A percentile compares a stretch with the other conserved stretches of the same genome.
Evolutionary conservation across 2,329 filamentous ascomycete species (phyloP).

Genomic region (Diaporthe batatas): DNA sequence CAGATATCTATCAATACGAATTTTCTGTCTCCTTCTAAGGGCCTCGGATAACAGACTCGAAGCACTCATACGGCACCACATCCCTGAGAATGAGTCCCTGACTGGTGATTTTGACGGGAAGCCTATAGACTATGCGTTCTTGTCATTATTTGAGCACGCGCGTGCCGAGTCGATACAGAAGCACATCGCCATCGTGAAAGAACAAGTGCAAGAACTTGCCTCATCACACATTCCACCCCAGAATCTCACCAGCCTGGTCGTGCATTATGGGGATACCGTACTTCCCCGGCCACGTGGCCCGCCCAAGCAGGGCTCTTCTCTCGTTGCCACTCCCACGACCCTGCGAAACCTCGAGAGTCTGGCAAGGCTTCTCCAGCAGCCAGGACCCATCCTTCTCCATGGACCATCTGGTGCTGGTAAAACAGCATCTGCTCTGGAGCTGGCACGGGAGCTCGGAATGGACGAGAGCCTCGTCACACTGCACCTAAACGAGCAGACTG

Average conservation of each 20-base stretch:
- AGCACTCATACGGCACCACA: conserved; percentile 74
- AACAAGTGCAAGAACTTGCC: conserved; percentile 18
- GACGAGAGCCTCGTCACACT: conserved; percentile 89
- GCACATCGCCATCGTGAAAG: conserved; percentile 45
- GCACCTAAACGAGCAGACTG: conserved; percentile 97
- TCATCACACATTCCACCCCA: conserved; percentile 47
- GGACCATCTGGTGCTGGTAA: conserved; percentile 92
- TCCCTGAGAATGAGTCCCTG: conserved; percentile 72
- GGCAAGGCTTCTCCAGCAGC: conserved; percentile 74
- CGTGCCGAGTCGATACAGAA: conserved; percentile 62
- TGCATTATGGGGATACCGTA: conserved; percentile 75
- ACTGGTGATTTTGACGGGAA: conserved; percentile 81
- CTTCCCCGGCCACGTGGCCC: conserved; percentile 73
- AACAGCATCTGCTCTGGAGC: conserved; percentile 85
- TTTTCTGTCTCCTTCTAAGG: conserved; percentile 83
- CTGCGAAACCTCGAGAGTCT: conserved; percentile 78
- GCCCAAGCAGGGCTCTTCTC: conserved; percentile 60
- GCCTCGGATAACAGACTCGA: conserved; percentile 85
- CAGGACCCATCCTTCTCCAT: conserved; percentile 82
- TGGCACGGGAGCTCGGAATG: conserved; percentile 84
- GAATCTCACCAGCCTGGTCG: conserved; percentile 70
- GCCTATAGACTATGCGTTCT: conserved; percentile 82
- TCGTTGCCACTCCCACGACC: conserved; percentile 81
- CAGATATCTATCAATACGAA: conserved; percentile 84
- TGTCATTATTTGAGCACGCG: conserved; percentile 70